Evolutionary conservation across 1,284 basidiomycete genomes (phyloP).

Genomic region (Rhodotorula sp.): DNA sequence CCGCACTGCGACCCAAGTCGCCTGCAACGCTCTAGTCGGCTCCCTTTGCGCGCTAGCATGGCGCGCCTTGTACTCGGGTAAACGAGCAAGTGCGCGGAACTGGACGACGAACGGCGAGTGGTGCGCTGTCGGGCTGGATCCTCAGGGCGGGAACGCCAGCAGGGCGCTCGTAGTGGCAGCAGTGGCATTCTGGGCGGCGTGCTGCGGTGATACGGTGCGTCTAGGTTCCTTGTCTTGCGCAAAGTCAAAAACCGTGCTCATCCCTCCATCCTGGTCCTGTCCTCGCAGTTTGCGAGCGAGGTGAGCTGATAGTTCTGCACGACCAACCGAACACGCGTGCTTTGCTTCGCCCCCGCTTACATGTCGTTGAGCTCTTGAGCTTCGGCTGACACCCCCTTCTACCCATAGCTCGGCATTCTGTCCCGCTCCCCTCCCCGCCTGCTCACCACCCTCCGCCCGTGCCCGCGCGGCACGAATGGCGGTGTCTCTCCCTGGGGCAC

Average conservation of each 20-base stretch:
- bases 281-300: conserved; percentile 37
- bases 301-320: neutral
- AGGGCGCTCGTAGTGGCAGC: conserved; percentile 65
- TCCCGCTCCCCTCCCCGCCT: conserved; percentile 68
- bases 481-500: conserved; percentile 77
- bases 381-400: conserved; percentile 13
- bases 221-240: neutral
- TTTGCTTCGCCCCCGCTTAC: neutral
- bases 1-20: conserved; percentile 73
- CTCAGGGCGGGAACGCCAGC: conserved; percentile 54
- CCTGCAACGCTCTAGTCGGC: conserved; percentile 68
- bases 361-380: neutral
- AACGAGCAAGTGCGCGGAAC: conserved; percentile 28
- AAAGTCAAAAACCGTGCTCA: conserved; percentile 30
- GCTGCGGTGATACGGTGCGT: conserved; percentile 77
- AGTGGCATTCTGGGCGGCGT: conserved; percentile 70
- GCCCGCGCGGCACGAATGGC: conserved; percentile 91
- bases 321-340: neutral
- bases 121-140: conserved; percentile 57
- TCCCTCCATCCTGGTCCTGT: too few relatives aligned
- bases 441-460: conserved; percentile 65
- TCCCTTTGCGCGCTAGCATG: conserved; percentile 53
- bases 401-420: conserved; percentile 70
- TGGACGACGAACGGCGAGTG: conserved; percentile 48
- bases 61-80: conserved; percentile 40